Percentiles rank a stretch among this genome's conserved stretches.
Evolutionary conservation across 192 early-diverging fungal species (phyloP).

Genomic region (Martensiomyces pterosporus): DNA sequence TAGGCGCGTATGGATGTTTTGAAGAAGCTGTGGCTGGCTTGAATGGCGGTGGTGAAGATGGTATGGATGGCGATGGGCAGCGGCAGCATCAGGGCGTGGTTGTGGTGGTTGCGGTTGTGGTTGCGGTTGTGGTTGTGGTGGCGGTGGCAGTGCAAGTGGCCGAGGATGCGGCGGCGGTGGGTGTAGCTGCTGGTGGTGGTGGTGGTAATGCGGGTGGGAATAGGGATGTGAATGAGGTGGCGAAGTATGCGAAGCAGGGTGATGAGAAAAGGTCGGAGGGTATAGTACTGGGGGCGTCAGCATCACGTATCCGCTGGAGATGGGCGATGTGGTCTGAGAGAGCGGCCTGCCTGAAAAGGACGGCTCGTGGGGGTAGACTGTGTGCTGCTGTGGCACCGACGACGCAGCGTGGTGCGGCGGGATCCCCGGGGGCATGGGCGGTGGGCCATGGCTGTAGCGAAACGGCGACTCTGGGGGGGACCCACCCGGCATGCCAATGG

Average conservation of each 20-base stretch:
- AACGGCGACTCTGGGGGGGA: slow-evolving; percentile 46
- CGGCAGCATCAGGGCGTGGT: too few relatives aligned
- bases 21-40: slow-evolving; percentile 29
- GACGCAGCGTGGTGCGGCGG: slow-evolving; percentile 10
- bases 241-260: slow-evolving; percentile 4
- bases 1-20: slow-evolving; percentile 1
- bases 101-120: neutral
- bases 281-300: slow-evolving; percentile 42
- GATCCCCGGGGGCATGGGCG: slow-evolving; percentile 38
- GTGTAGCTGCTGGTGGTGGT: slow-evolving; percentile 6
- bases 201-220: slow-evolving; percentile 14
- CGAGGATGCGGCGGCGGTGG: slow-evolving; percentile 13
- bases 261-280: slow-evolving; percentile 30
- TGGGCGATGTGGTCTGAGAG: slow-evolving; percentile 21
- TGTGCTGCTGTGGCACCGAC: slow-evolving; percentile 14
- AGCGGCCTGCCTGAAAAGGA: slow-evolving; percentile 3
- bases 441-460: slow-evolving; percentile 38
- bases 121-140: neutral
- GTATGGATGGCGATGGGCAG: too few relatives aligned
- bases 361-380: slow-evolving; percentile 13
- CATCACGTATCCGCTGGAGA: slow-evolving; percentile 19
- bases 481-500: slow-evolving; percentile 20
- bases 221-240: slow-evolving; percentile 7
- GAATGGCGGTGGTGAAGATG: too few relatives aligned
- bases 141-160: neutral